These are phyloP conservation scores for Dothidotthia symphoricarpi DNA, from an alignment of 2,329 filamentous ascomycete species.

Conservation along the genomic window DNA sequence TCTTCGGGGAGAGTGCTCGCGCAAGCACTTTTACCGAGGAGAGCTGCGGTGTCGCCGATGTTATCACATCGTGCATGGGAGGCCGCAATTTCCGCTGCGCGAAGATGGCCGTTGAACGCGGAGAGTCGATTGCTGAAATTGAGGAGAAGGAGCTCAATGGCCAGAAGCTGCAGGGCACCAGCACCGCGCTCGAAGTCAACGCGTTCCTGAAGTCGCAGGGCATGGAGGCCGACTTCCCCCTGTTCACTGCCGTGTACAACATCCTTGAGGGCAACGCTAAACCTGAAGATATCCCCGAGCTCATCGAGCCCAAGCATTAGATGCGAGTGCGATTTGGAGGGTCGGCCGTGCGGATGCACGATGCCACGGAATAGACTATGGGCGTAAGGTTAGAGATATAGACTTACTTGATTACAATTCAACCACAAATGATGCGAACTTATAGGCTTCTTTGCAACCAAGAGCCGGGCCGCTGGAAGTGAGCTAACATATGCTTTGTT, in stretches of 20 bases:
- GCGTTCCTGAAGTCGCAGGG: constrained; percentile 78
- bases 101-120: constrained; percentile 78
- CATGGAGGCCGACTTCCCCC: constrained; percentile 78
- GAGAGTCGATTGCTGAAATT: constrained; percentile 78
- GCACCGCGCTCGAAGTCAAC: constrained; percentile 88
- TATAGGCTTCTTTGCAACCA: too few species aligned
- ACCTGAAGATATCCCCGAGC: constrained; percentile 75
- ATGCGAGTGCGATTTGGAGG: background rate
- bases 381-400: constrained; percentile 1
- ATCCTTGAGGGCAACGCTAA: constrained; percentile 75
- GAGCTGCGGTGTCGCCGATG: constrained; percentile 88
- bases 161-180: constrained; percentile 93
- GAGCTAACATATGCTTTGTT: too few species aligned
- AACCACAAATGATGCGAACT: too few species aligned
- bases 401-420: too few species aligned
- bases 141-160: constrained; percentile 90
- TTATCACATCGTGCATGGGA: constrained; percentile 90
- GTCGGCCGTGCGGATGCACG: too few species aligned
- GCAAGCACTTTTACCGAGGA: constrained; percentile 94
- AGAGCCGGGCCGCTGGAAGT: too few species aligned
- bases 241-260: constrained; percentile 85
- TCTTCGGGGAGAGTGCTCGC: constrained; percentile 80
- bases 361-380: too few species aligned
- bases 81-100: constrained; percentile 94
- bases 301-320: constrained; percentile 48